A percentile compares a stretch with the other conserved stretches of the same genome.
Conservation (phyloP, 1,284 basidiomycete genomes). For the Moniliophthora roreri region DNA sequence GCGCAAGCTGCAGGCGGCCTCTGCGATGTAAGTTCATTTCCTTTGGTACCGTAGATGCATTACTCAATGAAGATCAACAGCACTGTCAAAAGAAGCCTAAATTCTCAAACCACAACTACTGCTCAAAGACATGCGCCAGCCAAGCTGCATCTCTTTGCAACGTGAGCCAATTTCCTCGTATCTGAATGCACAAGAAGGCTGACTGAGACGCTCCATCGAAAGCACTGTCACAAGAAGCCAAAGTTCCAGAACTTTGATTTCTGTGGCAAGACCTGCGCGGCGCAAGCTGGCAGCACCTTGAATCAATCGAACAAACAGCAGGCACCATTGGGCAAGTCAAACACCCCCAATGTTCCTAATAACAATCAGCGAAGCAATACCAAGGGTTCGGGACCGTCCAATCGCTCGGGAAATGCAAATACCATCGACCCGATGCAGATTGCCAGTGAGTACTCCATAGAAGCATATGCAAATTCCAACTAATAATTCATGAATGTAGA, state of each 20-base stretch:
- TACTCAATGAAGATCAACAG: constrained; percentile 29
- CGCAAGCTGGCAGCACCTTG: constrained; percentile 24
- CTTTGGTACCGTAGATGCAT: constrained; percentile 2
- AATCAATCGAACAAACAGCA: background rate
- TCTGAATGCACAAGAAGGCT: background rate
- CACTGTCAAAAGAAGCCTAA: constrained; percentile 57
- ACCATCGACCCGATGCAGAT: constrained; percentile 11
- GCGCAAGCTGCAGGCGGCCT: background rate
- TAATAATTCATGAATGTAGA: constrained; percentile 23
- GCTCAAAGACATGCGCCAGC: constrained; percentile 59
- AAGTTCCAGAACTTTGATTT: constrained; percentile 49
- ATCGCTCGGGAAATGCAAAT: constrained; percentile 1
- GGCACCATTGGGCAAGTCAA: background rate
- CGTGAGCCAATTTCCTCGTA: constrained; percentile 24
- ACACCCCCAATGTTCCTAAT: background rate
- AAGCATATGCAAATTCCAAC: background rate
- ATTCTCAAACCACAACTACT: constrained; percentile 50
- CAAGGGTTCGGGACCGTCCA: background rate
- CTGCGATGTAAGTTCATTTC: constrained; percentile 12
- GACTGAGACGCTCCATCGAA: constrained; percentile 2
- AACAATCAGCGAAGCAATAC: background rate
- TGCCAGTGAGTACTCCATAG: constrained; percentile 22
- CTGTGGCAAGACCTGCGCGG: constrained; percentile 50
- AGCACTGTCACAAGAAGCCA: constrained; percentile 51
- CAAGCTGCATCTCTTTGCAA: constrained; percentile 43